Evolutionary conservation across 306 rosid genomes (phyloP).

Genomic region (Echinosophora koreensis): DNA sequence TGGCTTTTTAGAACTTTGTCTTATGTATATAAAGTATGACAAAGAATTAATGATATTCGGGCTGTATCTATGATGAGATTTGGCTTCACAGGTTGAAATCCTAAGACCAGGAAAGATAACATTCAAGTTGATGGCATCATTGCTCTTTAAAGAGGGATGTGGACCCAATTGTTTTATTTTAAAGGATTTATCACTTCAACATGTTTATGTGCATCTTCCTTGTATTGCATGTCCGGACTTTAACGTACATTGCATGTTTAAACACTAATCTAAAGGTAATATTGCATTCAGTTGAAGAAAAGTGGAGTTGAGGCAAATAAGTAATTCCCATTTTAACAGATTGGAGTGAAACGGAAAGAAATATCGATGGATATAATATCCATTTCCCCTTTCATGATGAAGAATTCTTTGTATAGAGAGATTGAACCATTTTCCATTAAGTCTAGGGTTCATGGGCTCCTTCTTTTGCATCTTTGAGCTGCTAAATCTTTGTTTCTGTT

Average conservation of each 20-base stretch:
- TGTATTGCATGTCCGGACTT: slow-evolving; percentile 9
- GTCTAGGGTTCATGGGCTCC: slow-evolving; percentile 22
- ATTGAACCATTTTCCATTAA: not conserved
- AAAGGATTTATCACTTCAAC: slow-evolving; percentile 4
- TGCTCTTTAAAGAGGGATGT: too few relatives aligned
- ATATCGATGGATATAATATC: slow-evolving; percentile 4
- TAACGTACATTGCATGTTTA: not conserved
- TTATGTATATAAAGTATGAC: not conserved
- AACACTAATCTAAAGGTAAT: slow-evolving; percentile 29
- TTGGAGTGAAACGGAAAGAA: slow-evolving; percentile 33
- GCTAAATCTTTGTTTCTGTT: slow-evolving; percentile 34
- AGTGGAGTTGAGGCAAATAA: slow-evolving; percentile 8
- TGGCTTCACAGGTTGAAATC: not conserved
- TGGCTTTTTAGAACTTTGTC: not conserved
- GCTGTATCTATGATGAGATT: slow-evolving; percentile 11
- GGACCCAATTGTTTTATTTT: slow-evolving; percentile 34
- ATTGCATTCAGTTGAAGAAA: slow-evolving; percentile 5
- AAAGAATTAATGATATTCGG: slow-evolving; percentile 4
- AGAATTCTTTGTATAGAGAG: not conserved
- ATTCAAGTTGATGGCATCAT: slow-evolving; percentile 25
- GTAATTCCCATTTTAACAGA: slow-evolving; percentile 15
- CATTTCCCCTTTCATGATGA: slow-evolving; percentile 20
- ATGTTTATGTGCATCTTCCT: not conserved
- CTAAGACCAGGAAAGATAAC: not conserved
- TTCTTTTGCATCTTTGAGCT: slow-evolving; percentile 31